Evolutionary conservation across 1,139 yeast species (phyloP).

Genomic region (Candida gigantensis): DNA sequence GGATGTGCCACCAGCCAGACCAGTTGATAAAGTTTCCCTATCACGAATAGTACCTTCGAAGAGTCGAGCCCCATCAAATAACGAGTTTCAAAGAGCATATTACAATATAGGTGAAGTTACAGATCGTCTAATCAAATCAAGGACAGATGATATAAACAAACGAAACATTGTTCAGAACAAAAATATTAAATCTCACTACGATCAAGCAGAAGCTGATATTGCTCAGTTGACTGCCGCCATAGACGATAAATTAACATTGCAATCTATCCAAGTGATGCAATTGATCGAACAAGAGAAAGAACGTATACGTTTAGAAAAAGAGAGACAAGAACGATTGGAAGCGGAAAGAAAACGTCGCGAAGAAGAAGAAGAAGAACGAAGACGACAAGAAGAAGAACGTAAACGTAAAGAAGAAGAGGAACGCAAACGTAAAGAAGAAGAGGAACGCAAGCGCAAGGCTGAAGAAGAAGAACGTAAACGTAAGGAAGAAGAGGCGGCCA

Average conservation of each 20-base stretch:
- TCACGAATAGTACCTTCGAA: constrained; percentile 5
- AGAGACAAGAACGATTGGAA: constrained; percentile 7
- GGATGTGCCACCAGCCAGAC: constrained; percentile 10
- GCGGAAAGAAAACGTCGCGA: constrained; percentile 12
- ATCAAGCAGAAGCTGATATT: constrained; percentile 10
- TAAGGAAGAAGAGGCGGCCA: constrained; percentile 12
- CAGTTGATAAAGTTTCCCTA: constrained; percentile 3
- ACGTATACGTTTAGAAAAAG: constrained; percentile 18
- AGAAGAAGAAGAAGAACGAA: constrained; percentile 14
- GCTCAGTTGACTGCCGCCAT: constrained; percentile 7
- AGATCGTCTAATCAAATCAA: no score
- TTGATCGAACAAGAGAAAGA: constrained; percentile 21
- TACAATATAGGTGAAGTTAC: constrained; percentile 11
- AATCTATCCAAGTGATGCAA: constrained; percentile 19
- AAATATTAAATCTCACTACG: no score
- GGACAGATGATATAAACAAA: no score
- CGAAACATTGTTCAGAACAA: no score
- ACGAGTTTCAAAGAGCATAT: constrained; percentile 9
- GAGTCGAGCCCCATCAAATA: neutral
- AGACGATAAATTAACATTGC: constrained; percentile 15
- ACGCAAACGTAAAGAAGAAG: constrained; percentile 12
- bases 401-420: constrained; percentile 16
- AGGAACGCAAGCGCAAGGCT: constrained; percentile 17
- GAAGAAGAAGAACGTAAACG: constrained; percentile 15
- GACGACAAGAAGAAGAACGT: constrained; percentile 16